Evolutionary conservation across 73 alveolate species (phyloP).

Genomic region (Tetrahymena borealis): DNA sequence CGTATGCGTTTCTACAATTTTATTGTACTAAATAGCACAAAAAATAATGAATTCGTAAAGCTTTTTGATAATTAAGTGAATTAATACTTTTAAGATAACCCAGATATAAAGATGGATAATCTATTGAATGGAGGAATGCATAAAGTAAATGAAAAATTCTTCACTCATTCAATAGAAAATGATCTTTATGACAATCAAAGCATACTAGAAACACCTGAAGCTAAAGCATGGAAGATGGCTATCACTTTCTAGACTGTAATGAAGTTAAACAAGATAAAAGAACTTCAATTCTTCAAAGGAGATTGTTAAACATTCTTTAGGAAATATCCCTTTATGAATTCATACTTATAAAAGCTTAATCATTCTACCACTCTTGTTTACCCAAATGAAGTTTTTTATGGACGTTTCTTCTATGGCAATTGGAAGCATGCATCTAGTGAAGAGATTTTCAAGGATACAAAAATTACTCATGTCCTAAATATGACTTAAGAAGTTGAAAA

Average conservation of each 20-base stretch:
- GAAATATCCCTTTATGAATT: not conserved
- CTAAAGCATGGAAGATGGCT: not conserved
- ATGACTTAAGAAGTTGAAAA: conserved; percentile 59
- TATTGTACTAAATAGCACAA: not conserved
- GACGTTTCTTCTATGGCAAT: not conserved
- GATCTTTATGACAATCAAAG: not conserved
- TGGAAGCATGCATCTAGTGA: not conserved
- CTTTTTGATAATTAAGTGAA: not conserved
- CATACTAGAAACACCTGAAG: not conserved
- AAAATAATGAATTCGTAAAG: not conserved
- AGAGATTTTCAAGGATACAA: not conserved
- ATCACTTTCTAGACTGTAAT: not conserved
- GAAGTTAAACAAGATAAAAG: not conserved
- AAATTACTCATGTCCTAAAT: conserved; percentile 69
- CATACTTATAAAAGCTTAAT: not conserved
- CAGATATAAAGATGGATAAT: not conserved
- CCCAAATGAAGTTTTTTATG: not conserved
- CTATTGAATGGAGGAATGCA: not conserved
- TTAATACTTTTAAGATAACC: not conserved
- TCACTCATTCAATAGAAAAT: not conserved
- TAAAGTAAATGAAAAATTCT: not conserved
- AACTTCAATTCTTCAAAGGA: not conserved
- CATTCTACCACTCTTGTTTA: not conserved
- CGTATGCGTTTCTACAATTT: not conserved
- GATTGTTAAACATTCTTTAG: not conserved